Conservation (phyloP, 371 early-diverging fungal genomes). For the Rhizopus microsporus region DNA sequence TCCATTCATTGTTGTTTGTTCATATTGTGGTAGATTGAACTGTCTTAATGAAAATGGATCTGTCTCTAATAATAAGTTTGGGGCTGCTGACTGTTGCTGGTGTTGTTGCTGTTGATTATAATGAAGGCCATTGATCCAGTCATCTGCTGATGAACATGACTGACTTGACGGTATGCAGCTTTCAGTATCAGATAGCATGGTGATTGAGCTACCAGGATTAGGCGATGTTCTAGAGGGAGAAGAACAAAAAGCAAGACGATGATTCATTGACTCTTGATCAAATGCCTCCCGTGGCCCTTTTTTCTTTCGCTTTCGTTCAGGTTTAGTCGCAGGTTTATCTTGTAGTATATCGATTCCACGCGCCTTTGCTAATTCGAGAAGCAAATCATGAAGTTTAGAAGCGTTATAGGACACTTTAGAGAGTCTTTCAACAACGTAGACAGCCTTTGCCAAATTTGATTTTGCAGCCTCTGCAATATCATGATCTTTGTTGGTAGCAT, state of each 20-base stretch:
- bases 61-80: slow-evolving; percentile 8
- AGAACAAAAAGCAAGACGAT: background rate
- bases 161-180: slow-evolving; percentile 29
- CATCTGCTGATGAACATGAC: slow-evolving; percentile 29
- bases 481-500: slow-evolving; percentile 32
- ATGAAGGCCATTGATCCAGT: slow-evolving; percentile 47
- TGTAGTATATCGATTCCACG: slow-evolving; percentile 25
- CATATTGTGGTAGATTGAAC: slow-evolving; percentile 1
- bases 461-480: slow-evolving; percentile 38
- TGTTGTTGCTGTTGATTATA: slow-evolving; percentile 14
- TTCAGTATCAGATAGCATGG: slow-evolving; percentile 20
- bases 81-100: background rate
- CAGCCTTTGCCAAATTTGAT: slow-evolving; percentile 27
- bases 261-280: background rate
- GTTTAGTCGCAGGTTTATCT: slow-evolving; percentile 8
- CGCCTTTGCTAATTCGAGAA: slow-evolving; percentile 30
- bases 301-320: slow-evolving; percentile 6
- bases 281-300: background rate
- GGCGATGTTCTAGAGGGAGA: background rate
- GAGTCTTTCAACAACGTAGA: slow-evolving; percentile 33
- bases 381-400: slow-evolving; percentile 20
- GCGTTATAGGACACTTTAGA: slow-evolving; percentile 31
- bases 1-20: too few relatives aligned
- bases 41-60: slow-evolving; percentile 39
- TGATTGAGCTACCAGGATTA: background rate